Percentiles rank a stretch among this genome's conserved stretches.
Evolutionary conservation across 257 asterid species (phyloP).

Genomic region (Capsicum chinense): DNA sequence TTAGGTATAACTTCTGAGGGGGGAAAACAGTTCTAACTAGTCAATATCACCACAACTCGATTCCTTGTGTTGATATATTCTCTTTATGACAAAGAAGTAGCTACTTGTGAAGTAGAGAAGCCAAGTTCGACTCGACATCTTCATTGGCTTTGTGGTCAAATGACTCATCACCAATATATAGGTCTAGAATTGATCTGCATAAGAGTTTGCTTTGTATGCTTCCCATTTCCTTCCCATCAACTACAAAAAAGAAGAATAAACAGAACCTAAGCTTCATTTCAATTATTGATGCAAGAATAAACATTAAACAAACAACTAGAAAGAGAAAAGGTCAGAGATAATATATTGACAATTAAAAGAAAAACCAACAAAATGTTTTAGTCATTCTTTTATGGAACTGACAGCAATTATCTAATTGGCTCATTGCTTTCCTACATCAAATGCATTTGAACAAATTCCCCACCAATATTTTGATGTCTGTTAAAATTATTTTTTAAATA

Average conservation of each 20-base stretch:
- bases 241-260: conserved; percentile 44
- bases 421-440: background rate
- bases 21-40: background rate
- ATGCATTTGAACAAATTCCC: background rate
- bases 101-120: conserved; percentile 61
- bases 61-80: background rate
- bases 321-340: background rate
- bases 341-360: background rate
- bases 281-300: background rate
- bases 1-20: background rate
- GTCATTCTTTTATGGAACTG: background rate
- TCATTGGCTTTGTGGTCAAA: conserved; percentile 86
- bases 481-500: background rate
- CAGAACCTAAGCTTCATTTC: background rate
- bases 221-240: conserved; percentile 88
- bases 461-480: background rate
- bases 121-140: conserved; percentile 69
- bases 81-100: background rate
- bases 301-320: background rate
- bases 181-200: conserved; percentile 78
- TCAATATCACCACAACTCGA: background rate
- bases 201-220: conserved; percentile 77
- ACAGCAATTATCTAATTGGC: background rate
- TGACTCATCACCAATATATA: conserved; percentile 83
- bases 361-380: background rate